phyloP scores from a whole-genome alignment of 2,329 filamentous ascomycete species.

The Colletotrichum karsti region DNA sequence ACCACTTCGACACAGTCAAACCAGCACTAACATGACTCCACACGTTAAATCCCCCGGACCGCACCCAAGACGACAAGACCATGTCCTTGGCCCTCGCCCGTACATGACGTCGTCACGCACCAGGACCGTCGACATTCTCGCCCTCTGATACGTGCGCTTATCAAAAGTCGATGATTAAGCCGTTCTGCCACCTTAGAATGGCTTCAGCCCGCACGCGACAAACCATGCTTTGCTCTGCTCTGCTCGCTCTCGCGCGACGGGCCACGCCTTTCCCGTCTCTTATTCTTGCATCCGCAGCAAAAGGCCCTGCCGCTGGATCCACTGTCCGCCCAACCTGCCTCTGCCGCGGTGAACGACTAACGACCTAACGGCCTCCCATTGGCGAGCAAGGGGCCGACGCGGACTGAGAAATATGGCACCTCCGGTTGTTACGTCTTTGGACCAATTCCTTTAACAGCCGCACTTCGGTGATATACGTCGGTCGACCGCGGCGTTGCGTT shows the following conservation, averaged over 20 bases:
- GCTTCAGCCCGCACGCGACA: not conserved
- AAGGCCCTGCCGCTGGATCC: not conserved
- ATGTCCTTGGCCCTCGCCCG: slow-evolving; percentile 6
- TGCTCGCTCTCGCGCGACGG: not conserved
- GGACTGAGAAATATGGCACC: not conserved
- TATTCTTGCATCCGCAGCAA: not conserved
- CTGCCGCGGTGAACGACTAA: not conserved
- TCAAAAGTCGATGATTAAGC: not conserved
- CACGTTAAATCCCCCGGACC: not conserved
- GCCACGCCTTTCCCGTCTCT: not conserved
- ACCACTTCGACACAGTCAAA: not conserved
- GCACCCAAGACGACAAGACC: not conserved
- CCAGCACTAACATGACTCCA: not conserved
- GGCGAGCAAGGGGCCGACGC: not conserved
- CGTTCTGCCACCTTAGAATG: not conserved
- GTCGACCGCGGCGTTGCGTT: not conserved
- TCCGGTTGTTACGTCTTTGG: not conserved
- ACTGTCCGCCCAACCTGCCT: not conserved
- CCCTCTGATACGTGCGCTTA: slow-evolving; percentile 27
- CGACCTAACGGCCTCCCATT: not conserved
- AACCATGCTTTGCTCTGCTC: not conserved
- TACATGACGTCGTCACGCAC: slow-evolving; percentile 20
- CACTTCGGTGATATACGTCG: slow-evolving; percentile 9
- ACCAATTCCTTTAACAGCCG: not conserved
- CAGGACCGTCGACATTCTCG: not conserved